Base-by-base conservation (phyloP, 805 yeast genomes). In the Starmerella bacillaris region DNA sequence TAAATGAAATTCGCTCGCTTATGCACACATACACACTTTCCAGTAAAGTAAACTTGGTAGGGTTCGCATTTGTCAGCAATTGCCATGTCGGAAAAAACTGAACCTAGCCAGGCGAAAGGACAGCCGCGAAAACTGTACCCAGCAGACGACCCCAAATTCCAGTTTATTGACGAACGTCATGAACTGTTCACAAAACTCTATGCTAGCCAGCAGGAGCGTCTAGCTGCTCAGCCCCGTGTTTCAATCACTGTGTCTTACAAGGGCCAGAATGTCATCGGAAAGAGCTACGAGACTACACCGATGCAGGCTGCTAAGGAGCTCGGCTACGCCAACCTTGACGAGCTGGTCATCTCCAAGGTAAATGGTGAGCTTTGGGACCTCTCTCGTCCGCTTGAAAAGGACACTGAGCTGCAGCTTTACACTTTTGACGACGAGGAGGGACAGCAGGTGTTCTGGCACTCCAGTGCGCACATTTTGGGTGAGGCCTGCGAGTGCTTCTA, bases 391-490 rank as follows among this genome's bases (percentile, higher is more conserved):
- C 64, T 89, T 35, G 98, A 89, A 60, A 77, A 70, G 41, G 64
- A 69, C 40, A 56, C 61, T 18, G 56, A 51, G 35, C 63, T 89
- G 43, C 89, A 82, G 56, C 75, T 83, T 51, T 70, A 82, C 54
- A 95, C 84, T 55, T 89, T 89, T 51, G 92, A 82, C 27, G 67
- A 80, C 41, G 78, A 78, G n/a, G 95, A 84, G 53, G 98, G 96
- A 59, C 80, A 76, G 56, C 72, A 74, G 45, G 96, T 86, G 24
- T 89, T 89, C 63, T 89, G 98, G 98, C 98, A 89, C 59, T 89
- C 98, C 2, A 78, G 94, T 46, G 98, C 98, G 35, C 98, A 89
- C 61, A 86, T 89, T 37, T 64, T 89, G 49, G 98, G 98, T 61
- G 98, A 89, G 64, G 86, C 95, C 33, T 78, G 94, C 64, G 98